These are phyloP conservation scores for Macrocybe gigantea DNA, from an alignment of 768 basidiomycete genomes.

Conservation along the genomic window DNA sequence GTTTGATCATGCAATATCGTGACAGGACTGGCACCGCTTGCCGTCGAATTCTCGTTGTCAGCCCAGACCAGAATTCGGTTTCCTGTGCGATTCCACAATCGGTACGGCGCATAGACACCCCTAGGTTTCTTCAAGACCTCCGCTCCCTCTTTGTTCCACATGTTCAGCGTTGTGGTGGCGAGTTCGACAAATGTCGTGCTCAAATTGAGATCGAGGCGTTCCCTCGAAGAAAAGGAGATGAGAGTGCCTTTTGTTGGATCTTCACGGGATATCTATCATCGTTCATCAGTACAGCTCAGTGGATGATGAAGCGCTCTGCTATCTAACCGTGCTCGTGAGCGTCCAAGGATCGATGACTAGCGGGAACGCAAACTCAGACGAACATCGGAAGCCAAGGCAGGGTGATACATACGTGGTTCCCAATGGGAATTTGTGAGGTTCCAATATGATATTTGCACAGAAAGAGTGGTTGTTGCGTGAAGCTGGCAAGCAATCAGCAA, in stretches of 20 bases:
- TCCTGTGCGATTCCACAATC: conserved; percentile 87
- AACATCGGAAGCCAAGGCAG: conserved; percentile 2
- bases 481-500: conserved; percentile 40
- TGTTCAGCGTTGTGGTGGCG: conserved; percentile 62
- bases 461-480: conserved; percentile 76
- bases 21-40: conserved; percentile 43
- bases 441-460: conserved; percentile 89
- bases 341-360: conserved; percentile 96
- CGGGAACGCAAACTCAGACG: background rate
- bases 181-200: conserved; percentile 89
- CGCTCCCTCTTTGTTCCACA: conserved; percentile 73
- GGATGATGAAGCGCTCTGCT: background rate
- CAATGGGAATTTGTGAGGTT: conserved; percentile 97
- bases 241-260: no score
- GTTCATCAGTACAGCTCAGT: no score
- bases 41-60: conserved; percentile 55
- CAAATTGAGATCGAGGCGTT: conserved; percentile 86
- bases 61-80: conserved; percentile 83
- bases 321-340: conserved; percentile 61
- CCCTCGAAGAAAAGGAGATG: conserved; percentile 63
- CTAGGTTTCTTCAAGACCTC: conserved; percentile 68
- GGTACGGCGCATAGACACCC: conserved; percentile 90
- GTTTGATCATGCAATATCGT: conserved; percentile 70
- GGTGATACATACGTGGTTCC: conserved; percentile 69
- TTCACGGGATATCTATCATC: no score